phyloP scores from a whole-genome alignment of 768 basidiomycete genomes.

The Lactarius deliciosus region DNA sequence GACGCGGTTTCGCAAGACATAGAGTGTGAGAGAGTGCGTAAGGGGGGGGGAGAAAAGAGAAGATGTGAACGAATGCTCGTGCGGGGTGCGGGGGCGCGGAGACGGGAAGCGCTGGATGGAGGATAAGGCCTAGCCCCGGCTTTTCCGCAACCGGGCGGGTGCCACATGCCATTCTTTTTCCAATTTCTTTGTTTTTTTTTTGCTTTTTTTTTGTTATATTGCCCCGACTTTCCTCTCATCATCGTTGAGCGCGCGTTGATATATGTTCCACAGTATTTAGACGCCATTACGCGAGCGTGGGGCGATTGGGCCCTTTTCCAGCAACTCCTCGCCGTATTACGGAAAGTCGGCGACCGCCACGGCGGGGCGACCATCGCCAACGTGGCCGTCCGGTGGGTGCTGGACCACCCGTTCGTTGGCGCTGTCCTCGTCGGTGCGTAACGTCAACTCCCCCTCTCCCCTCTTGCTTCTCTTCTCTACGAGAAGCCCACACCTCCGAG shows the following conservation, averaged over 20 bases:
- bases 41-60: background rate
- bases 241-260: background rate
- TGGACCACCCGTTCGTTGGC: slow-evolving; percentile 75
- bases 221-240: background rate
- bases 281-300: slow-evolving; percentile 79
- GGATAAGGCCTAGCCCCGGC: background rate
- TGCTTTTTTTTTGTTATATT: background rate
- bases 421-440: slow-evolving; percentile 72
- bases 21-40: background rate
- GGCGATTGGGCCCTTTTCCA: slow-evolving; percentile 79
- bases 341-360: slow-evolving; percentile 65
- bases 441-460: background rate
- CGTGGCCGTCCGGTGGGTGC: slow-evolving; percentile 78
- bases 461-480: background rate
- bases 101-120: background rate
- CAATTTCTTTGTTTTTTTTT: background rate
- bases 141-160: background rate
- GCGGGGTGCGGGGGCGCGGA: background rate
- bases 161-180: background rate
- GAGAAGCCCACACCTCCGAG: background rate
- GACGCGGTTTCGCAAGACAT: background rate
- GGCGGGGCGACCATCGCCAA: slow-evolving; percentile 69
- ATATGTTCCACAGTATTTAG: slow-evolving; percentile 59
- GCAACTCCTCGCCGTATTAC: slow-evolving; percentile 54
- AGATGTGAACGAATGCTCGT: background rate